Evolutionary conservation across 129 eudicot genomes (phyloP).

Genomic region (Logfia minima): DNA sequence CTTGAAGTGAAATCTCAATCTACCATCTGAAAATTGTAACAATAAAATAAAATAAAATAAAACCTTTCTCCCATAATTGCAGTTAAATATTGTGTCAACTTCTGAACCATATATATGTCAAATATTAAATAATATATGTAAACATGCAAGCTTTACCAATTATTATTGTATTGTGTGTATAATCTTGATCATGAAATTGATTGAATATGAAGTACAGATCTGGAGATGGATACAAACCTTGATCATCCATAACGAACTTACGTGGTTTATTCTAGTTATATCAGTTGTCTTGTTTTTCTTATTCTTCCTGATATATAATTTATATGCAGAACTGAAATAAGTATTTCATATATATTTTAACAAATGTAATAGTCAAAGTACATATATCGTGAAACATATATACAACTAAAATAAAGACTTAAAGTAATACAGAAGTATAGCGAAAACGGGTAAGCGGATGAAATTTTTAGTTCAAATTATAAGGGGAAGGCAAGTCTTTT

Average conservation of each 20-base stretch:
- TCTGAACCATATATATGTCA: not conserved
- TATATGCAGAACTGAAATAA: too few relatives aligned
- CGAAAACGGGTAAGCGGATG: too few relatives aligned
- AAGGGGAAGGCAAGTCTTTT: too few relatives aligned
- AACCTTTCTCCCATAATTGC: not conserved
- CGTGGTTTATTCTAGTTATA: not conserved
- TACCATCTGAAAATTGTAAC: conserved; percentile 19
- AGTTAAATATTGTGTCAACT: not conserved
- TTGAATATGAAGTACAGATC: not conserved
- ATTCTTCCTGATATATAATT: too few relatives aligned
- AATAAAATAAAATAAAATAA: not conserved
- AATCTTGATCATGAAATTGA: conserved; percentile 4
- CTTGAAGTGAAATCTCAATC: conserved; percentile 26
- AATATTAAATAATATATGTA: not conserved
- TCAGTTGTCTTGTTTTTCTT: too few relatives aligned
- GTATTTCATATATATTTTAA: too few relatives aligned
- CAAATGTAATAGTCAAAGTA: too few relatives aligned
- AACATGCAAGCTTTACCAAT: not conserved
- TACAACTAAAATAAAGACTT: too few relatives aligned
- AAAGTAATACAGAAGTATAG: too few relatives aligned
- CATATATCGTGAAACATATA: too few relatives aligned
- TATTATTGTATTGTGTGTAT: not conserved
- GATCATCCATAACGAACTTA: not conserved
- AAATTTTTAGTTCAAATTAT: too few relatives aligned
- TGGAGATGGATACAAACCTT: not conserved